Percentiles rank a stretch among this genome's conserved stretches.
These are phyloP conservation scores for Flaveria linearis DNA, from an alignment of 129 eudicot species.

Conservation along the genomic window DNA sequence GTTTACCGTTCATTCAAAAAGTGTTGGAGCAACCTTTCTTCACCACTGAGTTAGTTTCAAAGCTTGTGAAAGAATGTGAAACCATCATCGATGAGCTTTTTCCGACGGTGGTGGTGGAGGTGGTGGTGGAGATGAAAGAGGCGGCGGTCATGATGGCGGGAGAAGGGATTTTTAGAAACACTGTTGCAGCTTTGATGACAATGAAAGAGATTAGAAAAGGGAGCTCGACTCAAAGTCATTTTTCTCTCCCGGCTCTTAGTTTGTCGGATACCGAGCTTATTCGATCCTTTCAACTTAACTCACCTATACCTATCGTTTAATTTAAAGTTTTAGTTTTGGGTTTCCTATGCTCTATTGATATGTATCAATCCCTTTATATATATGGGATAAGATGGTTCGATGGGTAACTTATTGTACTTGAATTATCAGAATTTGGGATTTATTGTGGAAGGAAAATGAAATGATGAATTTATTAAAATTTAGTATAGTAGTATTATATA, in stretches of 20 bases:
- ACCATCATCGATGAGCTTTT: constrained; percentile 58
- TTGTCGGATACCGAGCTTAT: constrained; percentile 62
- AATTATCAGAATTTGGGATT: background rate
- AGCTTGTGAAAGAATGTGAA: constrained; percentile 79
- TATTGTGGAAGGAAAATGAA: background rate
- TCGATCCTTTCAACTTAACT: constrained; percentile 50
- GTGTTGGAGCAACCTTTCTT: constrained; percentile 82
- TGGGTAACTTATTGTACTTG: too few species aligned
- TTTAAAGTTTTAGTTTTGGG: constrained; percentile 7
- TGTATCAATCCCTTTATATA: constrained; percentile 4
- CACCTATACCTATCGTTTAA: constrained; percentile 53
- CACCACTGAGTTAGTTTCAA: constrained; percentile 76
- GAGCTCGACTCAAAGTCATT: constrained; percentile 76
- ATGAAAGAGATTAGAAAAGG: constrained; percentile 84
- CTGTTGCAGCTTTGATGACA: constrained; percentile 76
- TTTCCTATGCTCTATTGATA: background rate
- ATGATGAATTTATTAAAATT: too few species aligned
- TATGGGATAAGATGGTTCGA: background rate
- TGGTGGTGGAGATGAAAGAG: constrained; percentile 26
- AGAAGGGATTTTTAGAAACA: constrained; percentile 79
- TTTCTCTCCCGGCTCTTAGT: constrained; percentile 71
- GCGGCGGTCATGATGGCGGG: constrained; percentile 40
- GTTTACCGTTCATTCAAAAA: constrained; percentile 69
- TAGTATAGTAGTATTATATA: too few species aligned
- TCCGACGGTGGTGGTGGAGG: constrained; percentile 29